Evolutionary conservation across 2,329 filamentous ascomycete genomes (phyloP), one percentile per base, ranked within the genome.

Genomic region (Colletotrichum tamarilloi): DNA sequence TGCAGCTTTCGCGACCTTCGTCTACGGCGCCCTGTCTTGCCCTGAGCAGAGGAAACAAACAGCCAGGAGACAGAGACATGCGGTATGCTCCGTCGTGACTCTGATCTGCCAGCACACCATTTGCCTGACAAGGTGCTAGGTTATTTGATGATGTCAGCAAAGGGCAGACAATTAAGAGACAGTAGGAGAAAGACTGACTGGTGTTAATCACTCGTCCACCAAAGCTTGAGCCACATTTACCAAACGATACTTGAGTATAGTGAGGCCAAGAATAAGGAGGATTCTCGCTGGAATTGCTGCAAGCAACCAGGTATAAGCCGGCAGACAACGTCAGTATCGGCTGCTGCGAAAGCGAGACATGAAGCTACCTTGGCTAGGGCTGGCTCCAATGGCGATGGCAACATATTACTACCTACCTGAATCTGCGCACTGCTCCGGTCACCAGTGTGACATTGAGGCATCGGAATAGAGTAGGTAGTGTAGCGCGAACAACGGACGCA

Each of bases 401-500:
- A 38, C 12, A 55, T 11, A 38, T 35, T 35, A n/a, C 42, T 49
- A 49, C 42, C 64, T 24, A 52, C 65, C 59, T 68, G 65, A 59
- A 59, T 68, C 42, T 55, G 65, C 32, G 12, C 38, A 28, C 49
- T 55, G 22, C 22, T 30, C 52, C 65, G 62, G 68, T 60, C 64
- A 53, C 35, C 38, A 12, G 69, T 35, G 66, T 35, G 65, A 72
- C 59, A 11, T 35, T 32, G 24, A 24, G 19, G 19, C 42, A 49
- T 59, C 35, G 63, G 69, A 72, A 68, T 68, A 68, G 55, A 59
- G 69, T 28, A 52, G 24, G 69, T 35, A 52, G 24, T 28, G 67
- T 49, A n/a, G 42, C 42, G 42, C 19, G 7, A 19, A 19, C 19
- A n/a, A 49, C 42, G 42, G 42, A 49, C 16, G 42, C 42, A 49